Base-by-base conservation (phyloP, 2,329 filamentous ascomycete genomes). In the Botrytis medusae region DNA sequence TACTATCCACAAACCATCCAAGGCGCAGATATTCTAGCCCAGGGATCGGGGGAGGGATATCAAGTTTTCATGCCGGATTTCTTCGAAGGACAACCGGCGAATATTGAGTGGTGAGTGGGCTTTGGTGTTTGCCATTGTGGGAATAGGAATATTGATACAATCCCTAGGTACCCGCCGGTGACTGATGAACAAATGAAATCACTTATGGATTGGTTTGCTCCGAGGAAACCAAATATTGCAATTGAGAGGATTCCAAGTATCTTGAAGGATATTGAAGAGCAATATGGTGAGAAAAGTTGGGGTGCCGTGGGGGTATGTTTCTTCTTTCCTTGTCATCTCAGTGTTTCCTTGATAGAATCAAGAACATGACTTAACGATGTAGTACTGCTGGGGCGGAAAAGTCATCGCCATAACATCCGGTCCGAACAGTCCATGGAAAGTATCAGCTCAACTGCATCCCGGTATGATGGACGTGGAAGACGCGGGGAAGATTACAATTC, bases 31-130 rank as follows among this genome's bases (percentile, higher is more conserved):
- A 92, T 88, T 75, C 83, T 91, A 22, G 85, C 88, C 63, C 83
- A 83, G 69, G 84, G 85, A 75, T 73, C 74, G 61, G 67, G 72
- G 46, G 67, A 71, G 84, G 87, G 78, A 78, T 96, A 96, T 86
- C 90, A 90, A 78, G 92, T 97, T 78, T 94, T 95, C 84, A 95
- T 97, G 77, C 94, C 95, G 40, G 94, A 98, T 83, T 95, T 93
- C 87, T 97, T 97, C 85, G 87, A 92, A 74, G 94, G 93, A 81
- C 54, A 67, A 14, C 75, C 76, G 65, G 79, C 10, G 70, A 29
- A 88, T 85, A 71, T 86, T 87, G 63, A 76, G 37, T 86, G 86
- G 83, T 88, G 88, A 80, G 59, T 71, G 22, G 14, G 5, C 25
- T 46, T 42, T 7, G 4, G 59, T 40, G 2, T 61, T 48, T 44